These are phyloP conservation scores for Brassica hybrid DNA, from an alignment of 441 rosid species.

Conservation along the genomic window DNA sequence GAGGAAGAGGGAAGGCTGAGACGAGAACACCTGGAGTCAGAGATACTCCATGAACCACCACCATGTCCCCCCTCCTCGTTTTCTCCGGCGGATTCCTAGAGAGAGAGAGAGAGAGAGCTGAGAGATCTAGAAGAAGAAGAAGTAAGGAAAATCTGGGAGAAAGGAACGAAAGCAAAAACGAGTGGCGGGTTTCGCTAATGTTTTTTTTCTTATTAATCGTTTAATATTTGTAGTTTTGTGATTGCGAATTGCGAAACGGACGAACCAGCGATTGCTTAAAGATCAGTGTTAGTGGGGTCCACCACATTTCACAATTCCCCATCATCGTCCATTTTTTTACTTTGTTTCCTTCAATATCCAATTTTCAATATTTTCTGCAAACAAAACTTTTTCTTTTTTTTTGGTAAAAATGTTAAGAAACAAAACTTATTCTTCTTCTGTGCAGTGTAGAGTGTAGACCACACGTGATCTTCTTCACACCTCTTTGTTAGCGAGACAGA, in stretches of 20 bases:
- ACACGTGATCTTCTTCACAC: background rate
- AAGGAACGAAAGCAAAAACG: slow-evolving; percentile 24
- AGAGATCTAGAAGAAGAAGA: slow-evolving; percentile 13
- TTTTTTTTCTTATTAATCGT: background rate
- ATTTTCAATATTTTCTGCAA: background rate
- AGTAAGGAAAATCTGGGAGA: slow-evolving; percentile 9
- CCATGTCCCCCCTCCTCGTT: slow-evolving; percentile 36
- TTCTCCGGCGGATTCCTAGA: slow-evolving; percentile 25
- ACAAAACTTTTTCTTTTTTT: background rate
- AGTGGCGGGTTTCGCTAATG: slow-evolving; percentile 30
- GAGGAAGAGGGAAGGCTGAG: slow-evolving; percentile 39
- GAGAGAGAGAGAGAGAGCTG: slow-evolving; percentile 3
- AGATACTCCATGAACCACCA: slow-evolving; percentile 40
- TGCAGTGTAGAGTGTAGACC: background rate
- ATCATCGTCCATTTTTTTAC: slow-evolving; percentile 36
- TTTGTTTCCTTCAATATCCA: background rate
- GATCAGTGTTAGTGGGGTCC: slow-evolving; percentile 40
- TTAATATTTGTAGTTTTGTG: slow-evolving; percentile 16
- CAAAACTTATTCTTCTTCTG: too few species aligned
- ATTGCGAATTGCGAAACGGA: slow-evolving; percentile 26
- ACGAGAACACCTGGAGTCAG: slow-evolving; percentile 37
- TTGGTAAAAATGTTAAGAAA: too few species aligned
- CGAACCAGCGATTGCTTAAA: slow-evolving; percentile 38
- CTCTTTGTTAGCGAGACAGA: background rate
- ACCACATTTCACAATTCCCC: slow-evolving; percentile 30